Evolutionary conservation across 2,329 filamentous ascomycete genomes (phyloP), one percentile per base, ranked within the genome.

Genomic region (Penicillium decumbens): DNA sequence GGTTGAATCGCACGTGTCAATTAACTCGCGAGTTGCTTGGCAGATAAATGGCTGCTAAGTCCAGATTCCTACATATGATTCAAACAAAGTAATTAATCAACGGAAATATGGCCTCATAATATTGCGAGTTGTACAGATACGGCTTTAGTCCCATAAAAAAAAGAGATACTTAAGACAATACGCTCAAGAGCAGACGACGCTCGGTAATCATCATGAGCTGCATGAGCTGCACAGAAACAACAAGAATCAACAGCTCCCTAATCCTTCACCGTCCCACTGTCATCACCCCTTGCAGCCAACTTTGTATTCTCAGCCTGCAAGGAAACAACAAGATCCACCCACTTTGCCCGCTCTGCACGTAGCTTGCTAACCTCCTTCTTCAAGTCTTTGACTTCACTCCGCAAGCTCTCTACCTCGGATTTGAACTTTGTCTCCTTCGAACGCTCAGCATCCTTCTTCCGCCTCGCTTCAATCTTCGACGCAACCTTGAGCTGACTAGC

Each of bases 301-400:
- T 62, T 67, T 12, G 77, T 80, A 62, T 83, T 83, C 69, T 83
- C 79, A 38, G 67, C 71, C 66, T 84, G 80, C 64, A 84, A 58
- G 32, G 77, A 76, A 27, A 74, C 75, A 51, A 83, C 72, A 62
- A 81, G 74, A 59, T 66, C 64, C 43, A 76, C 65, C 58, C 80
- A 69, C 46, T 79, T 60, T 48, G 71, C 69, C 45, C 79, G 75
- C 65, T 82, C 79, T 35, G 67, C 57, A 49, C 77, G 72, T 40
- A 78, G 58, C 24, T 73, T 62, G 18, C 76, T 73, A 9, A 75
- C 69, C 58, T 78, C 80, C 51, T 75, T 74, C 72, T 59, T 77
- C 72, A 44, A 73, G 69, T 53, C 73, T n/a, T 55, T 52, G 5
- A 80, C 61, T 48, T 77, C 75, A 32, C 72, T 71, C 53, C 74